Evolutionary conservation across 129 eudicot species (phyloP).

Genomic region (Cynara cardunculus): DNA sequence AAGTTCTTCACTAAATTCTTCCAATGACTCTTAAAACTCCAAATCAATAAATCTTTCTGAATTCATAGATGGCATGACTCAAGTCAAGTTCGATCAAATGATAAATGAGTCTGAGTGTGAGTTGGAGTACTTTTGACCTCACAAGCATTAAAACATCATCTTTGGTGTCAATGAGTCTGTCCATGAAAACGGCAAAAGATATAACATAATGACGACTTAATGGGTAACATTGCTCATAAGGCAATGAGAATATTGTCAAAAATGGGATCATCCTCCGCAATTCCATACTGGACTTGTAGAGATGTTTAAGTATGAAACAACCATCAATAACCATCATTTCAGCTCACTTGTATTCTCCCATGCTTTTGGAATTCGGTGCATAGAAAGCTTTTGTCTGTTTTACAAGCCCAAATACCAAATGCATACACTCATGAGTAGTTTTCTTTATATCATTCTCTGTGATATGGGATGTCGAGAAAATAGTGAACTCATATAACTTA

Average conservation of each 20-base stretch:
- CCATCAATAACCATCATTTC: constrained; percentile 29
- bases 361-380: constrained; percentile 1
- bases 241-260: constrained; percentile 20
- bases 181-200: constrained; percentile 27
- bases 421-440: neutral
- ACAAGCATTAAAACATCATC: constrained; percentile 20
- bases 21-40: too few species aligned
- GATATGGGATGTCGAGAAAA: too few species aligned
- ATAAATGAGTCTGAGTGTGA: too few species aligned
- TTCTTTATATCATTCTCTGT: neutral
- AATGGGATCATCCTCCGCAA: constrained; percentile 4
- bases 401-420: neutral
- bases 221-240: constrained; percentile 25
- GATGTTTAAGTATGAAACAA: constrained; percentile 26
- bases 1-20: too few species aligned
- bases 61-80: too few species aligned
- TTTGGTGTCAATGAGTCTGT: constrained; percentile 15
- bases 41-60: too few species aligned
- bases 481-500: constrained; percentile 15
- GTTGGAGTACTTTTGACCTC: constrained; percentile 17
- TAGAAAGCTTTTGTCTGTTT: constrained; percentile 2
- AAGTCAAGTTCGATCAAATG: too few species aligned
- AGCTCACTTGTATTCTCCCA: neutral
- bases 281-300: neutral
- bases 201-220: constrained; percentile 11